Conservation (phyloP, 108 stramenopile species). For the Nannochloropsis oceanica region DNA sequence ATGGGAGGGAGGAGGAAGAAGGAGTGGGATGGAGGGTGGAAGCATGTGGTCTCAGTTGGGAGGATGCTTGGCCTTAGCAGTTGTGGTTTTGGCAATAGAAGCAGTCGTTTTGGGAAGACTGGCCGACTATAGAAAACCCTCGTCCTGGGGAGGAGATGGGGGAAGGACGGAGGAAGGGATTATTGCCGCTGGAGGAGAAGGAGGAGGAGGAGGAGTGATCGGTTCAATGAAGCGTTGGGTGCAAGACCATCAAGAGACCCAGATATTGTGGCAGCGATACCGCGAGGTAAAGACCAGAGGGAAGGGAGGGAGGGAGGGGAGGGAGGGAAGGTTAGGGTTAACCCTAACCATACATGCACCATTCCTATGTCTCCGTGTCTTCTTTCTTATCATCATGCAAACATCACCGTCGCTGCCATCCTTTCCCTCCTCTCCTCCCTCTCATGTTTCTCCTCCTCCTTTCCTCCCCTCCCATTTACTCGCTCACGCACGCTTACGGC, state of each 20-base stretch:
- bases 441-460: not conserved
- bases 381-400: not conserved
- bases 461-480: too few species aligned
- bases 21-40: not conserved
- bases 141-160: not conserved
- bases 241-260: not conserved
- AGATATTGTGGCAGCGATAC: not conserved
- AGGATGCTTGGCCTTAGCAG: not conserved
- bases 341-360: too few species aligned
- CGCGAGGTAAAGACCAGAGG: not conserved
- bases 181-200: not conserved
- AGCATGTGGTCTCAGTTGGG: not conserved
- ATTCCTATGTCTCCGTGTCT: not conserved
- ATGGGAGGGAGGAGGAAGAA: too few species aligned
- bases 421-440: not conserved
- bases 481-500: too few species aligned
- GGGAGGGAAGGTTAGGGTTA: not conserved
- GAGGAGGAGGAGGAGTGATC: not conserved
- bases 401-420: not conserved
- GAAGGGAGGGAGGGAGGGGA: not conserved
- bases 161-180: not conserved
- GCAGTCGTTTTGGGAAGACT: not conserved
- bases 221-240: not conserved
- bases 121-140: not conserved
- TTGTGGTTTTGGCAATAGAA: not conserved